These are phyloP conservation scores for Pachyrhizus erosus DNA, from an alignment of 306 rosid genomes.

Conservation along the genomic window DNA sequence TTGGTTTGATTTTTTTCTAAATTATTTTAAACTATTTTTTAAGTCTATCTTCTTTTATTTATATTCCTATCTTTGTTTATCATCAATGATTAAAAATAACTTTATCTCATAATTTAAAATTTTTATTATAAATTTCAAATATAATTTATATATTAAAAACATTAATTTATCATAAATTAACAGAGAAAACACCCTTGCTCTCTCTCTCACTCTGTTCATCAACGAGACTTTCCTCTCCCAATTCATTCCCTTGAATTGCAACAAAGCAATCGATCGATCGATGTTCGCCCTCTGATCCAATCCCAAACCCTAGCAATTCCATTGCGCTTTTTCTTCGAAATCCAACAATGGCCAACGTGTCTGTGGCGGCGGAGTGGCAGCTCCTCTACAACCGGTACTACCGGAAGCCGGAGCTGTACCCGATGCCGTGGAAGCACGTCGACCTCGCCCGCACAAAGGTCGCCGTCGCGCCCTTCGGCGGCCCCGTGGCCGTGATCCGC, in stretches of 20 bases:
- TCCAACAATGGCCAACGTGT: slow-evolving; percentile 77
- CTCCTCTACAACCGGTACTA: slow-evolving; percentile 93
- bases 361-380: slow-evolving; percentile 99
- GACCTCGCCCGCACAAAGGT: slow-evolving; percentile 90
- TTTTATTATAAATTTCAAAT: too few species aligned
- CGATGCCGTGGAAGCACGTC: slow-evolving; percentile 78
- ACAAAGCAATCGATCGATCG: background rate
- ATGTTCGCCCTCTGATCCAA: background rate
- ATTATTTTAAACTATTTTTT: too few species aligned
- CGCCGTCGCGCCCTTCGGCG: slow-evolving; percentile 92
- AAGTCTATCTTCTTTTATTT: too few species aligned
- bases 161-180: too few species aligned
- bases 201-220: background rate
- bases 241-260: background rate
- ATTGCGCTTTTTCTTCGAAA: background rate
- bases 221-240: background rate
- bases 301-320: background rate
- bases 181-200: background rate
- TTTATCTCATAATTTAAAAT: too few species aligned
- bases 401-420: slow-evolving; percentile 86
- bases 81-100: too few species aligned
- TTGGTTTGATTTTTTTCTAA: too few species aligned
- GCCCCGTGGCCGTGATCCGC: slow-evolving; percentile 92
- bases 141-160: too few species aligned
- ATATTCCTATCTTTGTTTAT: too few species aligned